Conservation (phyloP, 305 asterid species). For the Euphrasia arctica region DNA sequence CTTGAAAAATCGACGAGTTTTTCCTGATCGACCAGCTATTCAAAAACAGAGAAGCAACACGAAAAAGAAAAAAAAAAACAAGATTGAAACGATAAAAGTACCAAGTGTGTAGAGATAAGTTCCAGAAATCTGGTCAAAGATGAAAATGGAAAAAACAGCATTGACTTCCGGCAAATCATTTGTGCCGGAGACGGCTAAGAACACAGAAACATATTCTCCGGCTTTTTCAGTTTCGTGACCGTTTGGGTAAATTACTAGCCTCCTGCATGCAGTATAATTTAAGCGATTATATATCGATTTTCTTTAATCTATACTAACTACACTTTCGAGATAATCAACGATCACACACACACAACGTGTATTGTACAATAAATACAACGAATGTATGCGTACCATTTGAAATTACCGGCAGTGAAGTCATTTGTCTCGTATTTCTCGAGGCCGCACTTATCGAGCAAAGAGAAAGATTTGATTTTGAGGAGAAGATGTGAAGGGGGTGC, state of each 20-base stretch:
- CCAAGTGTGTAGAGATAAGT: neutral
- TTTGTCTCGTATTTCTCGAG: conserved; percentile 6
- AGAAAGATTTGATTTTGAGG: conserved; percentile 17
- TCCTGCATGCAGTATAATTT: conserved; percentile 15
- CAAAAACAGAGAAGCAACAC: neutral
- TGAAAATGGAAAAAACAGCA: conserved; percentile 26
- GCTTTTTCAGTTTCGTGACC: conserved; percentile 5
- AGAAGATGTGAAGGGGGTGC: conserved; percentile 25
- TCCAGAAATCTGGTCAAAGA: conserved; percentile 19
- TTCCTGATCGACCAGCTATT: neutral
- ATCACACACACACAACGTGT: neutral
- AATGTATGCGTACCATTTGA: neutral
- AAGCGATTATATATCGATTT: no score
- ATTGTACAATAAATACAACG: neutral
- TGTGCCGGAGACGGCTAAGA: conserved; percentile 10
- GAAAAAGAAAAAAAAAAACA: neutral
- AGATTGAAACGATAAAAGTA: neutral
- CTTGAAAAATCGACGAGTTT: conserved; percentile 10
- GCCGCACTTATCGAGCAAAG: neutral
- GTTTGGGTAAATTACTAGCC: conserved; percentile 20
- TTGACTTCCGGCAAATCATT: conserved; percentile 24
- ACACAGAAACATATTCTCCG: conserved; percentile 7
- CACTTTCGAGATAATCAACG: neutral
- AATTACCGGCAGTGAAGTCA: conserved; percentile 14
- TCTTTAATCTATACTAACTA: neutral